Evolutionary conservation across 768 basidiomycete species (phyloP).

Genomic region (Collybia nuda): DNA sequence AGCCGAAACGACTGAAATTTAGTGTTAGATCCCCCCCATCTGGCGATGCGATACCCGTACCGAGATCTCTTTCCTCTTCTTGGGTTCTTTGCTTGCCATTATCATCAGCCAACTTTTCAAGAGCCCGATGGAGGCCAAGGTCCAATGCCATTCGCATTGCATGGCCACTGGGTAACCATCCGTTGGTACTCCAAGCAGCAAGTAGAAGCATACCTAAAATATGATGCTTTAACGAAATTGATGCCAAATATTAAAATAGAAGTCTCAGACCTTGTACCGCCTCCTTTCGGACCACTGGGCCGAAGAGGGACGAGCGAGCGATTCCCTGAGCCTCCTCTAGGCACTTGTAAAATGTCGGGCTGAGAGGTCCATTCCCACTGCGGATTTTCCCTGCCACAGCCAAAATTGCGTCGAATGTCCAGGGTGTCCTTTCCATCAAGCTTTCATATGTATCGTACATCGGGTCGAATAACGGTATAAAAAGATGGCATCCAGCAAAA

Average conservation of each 20-base stretch:
- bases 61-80: conserved; percentile 86
- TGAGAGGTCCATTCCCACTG: conserved; percentile 84
- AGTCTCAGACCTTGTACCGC: conserved; percentile 76
- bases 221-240: conserved; percentile 14
- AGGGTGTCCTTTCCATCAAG: conserved; percentile 89
- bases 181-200: conserved; percentile 92
- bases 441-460: conserved; percentile 92
- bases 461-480: conserved; percentile 94
- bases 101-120: conserved; percentile 87
- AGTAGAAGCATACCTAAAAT: conserved; percentile 81
- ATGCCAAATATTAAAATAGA: conserved; percentile 12
- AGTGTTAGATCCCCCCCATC: background rate
- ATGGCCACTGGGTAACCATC: conserved; percentile 94
- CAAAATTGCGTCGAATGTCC: conserved; percentile 93
- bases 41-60: conserved; percentile 36
- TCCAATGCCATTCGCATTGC: conserved; percentile 96
- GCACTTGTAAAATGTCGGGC: conserved; percentile 85
- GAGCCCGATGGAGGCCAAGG: conserved; percentile 87
- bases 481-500: conserved; percentile 94
- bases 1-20: conserved; percentile 74
- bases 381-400: conserved; percentile 92
- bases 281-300: conserved; percentile 91
- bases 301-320: conserved; percentile 89
- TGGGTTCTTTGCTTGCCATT: conserved; percentile 65
- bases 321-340: conserved; percentile 96